phyloP scores from a whole-genome alignment of 73 alveolate genomes.

The Tetrahymena borealis region DNA sequence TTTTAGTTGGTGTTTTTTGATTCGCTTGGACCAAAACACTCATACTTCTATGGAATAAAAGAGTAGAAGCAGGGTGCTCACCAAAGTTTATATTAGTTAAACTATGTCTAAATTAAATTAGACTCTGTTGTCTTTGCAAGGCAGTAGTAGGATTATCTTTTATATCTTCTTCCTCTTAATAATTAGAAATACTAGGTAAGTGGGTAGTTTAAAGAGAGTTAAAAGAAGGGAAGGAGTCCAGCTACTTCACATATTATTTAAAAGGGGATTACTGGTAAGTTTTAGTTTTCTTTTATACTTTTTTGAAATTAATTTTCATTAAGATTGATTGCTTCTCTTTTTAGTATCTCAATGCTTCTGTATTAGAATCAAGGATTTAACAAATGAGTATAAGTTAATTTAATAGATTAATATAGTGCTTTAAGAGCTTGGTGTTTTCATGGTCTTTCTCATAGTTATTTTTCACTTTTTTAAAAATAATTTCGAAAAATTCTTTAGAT shows the following conservation, averaged over 20 bases:
- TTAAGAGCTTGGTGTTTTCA: not conserved
- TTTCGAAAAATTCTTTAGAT: not conserved
- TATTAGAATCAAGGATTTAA: not conserved
- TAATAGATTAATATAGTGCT: not conserved
- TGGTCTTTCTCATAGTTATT: not conserved
- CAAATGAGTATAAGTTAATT: not conserved
- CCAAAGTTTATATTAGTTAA: not conserved
- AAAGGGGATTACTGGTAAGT: not conserved
- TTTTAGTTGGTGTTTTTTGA: not conserved
- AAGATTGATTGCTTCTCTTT: not conserved
- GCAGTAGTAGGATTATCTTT: not conserved
- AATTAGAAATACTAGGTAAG: not conserved
- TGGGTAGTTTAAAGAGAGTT: not conserved
- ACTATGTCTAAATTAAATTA: not conserved
- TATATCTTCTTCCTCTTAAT: not conserved
- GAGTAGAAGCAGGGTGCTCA: not conserved
- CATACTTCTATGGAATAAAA: not conserved
- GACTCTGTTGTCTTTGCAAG: not conserved
- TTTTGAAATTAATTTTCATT: not conserved
- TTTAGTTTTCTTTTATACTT: not conserved
- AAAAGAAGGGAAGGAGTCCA: not conserved
- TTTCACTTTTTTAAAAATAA: not conserved
- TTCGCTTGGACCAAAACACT: not conserved
- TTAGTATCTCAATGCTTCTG: not conserved
- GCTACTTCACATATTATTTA: not conserved